Evolutionary conservation across 768 basidiomycete species (phyloP).

Genomic region (Kockovaella imperatae): DNA sequence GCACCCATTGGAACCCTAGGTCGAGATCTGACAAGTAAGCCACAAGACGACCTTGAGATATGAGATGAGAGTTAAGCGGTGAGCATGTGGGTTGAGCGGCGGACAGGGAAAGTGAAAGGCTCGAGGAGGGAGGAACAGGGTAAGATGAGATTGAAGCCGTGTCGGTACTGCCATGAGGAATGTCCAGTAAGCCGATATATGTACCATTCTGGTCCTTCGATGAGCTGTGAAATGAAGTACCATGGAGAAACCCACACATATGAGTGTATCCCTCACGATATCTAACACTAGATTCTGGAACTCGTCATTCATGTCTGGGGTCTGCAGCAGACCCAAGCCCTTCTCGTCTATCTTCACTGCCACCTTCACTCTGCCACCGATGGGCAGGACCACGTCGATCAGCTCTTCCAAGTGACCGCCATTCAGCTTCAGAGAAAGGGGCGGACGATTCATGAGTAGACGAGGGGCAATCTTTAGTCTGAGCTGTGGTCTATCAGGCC

Average conservation of each 20-base stretch:
- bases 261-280: too few relatives aligned
- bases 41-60: slow-evolving; percentile 8
- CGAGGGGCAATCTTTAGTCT: slow-evolving; percentile 14
- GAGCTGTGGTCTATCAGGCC: slow-evolving; percentile 7
- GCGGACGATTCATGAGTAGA: slow-evolving; percentile 9
- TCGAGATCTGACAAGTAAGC: slow-evolving; percentile 9
- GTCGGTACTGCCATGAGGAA: too few relatives aligned
- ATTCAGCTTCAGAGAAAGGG: slow-evolving; percentile 6
- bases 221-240: too few relatives aligned
- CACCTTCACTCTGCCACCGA: slow-evolving; percentile 20
- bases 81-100: slow-evolving; percentile 8
- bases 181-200: too few relatives aligned
- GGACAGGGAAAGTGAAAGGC: too few relatives aligned
- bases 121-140: too few relatives aligned
- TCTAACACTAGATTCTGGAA: too few relatives aligned
- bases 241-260: too few relatives aligned
- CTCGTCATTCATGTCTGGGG: too few relatives aligned
- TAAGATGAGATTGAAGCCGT: too few relatives aligned
- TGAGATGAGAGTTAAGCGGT: slow-evolving; percentile 4
- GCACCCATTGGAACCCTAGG: slow-evolving; percentile 8
- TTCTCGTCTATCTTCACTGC: slow-evolving; percentile 9
- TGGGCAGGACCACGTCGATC: slow-evolving; percentile 19
- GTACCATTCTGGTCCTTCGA: too few relatives aligned
- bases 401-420: slow-evolving; percentile 22
- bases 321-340: not conserved